phyloP scores from a whole-genome alignment of 257 asterid species.

The Gardenia jasminoides region DNA sequence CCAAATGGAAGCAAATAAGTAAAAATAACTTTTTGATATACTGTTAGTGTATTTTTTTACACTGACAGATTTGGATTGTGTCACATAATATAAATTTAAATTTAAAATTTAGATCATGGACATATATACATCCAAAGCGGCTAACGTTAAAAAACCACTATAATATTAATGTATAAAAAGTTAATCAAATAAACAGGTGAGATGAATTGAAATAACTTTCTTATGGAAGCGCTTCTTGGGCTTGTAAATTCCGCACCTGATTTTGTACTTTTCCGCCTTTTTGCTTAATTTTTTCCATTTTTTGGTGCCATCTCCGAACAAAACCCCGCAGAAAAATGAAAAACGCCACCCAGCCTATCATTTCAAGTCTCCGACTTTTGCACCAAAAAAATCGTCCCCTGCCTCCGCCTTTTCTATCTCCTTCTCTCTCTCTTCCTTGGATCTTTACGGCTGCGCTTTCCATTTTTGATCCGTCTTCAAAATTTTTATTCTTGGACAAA shows the following conservation, averaged over 20 bases:
- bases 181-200: too few species aligned
- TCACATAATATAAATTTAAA: too few species aligned
- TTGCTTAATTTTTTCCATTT: neutral
- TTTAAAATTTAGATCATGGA: too few species aligned
- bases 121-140: too few species aligned
- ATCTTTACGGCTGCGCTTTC: conserved; percentile 35
- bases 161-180: too few species aligned
- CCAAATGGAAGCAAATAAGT: too few species aligned
- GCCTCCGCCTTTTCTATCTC: neutral
- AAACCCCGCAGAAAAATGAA: neutral
- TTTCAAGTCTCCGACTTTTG: conserved; percentile 17
- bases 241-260: conserved; percentile 22
- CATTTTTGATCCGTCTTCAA: conserved; percentile 21
- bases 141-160: too few species aligned
- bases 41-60: too few species aligned
- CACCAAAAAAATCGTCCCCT: conserved; percentile 13
- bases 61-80: too few species aligned
- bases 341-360: neutral
- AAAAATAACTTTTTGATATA: too few species aligned
- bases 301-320: conserved; percentile 6
- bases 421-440: conserved; percentile 18
- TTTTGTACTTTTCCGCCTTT: conserved; percentile 21
- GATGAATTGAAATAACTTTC: too few species aligned
- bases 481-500: neutral
- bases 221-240: too few species aligned